A percentile compares a stretch with the other conserved stretches of the same genome.
These are phyloP conservation scores for Pelargonium myrrhifolium DNA, from an alignment of 441 rosid genomes.

Conservation along the genomic window DNA sequence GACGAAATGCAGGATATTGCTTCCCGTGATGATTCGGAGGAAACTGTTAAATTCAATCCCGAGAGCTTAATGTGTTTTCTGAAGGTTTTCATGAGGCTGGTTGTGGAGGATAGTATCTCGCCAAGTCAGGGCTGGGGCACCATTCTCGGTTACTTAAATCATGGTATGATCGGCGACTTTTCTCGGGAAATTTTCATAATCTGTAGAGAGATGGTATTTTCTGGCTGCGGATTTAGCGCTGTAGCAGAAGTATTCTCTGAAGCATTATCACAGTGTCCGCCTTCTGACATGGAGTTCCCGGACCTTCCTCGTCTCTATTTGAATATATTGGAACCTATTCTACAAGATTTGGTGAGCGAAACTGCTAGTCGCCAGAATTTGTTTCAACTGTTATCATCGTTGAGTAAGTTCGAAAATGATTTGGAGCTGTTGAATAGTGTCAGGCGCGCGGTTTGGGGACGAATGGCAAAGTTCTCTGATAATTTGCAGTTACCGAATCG, in stretches of 20 bases:
- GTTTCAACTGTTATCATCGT: constrained; percentile 59
- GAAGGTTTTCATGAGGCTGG: constrained; percentile 60
- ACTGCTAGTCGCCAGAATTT: constrained; percentile 43
- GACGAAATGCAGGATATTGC: constrained; percentile 71
- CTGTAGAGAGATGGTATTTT: constrained; percentile 77
- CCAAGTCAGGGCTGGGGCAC: constrained; percentile 90
- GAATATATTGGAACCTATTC: constrained; percentile 57
- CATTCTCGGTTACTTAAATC: constrained; percentile 41
- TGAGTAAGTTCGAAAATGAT: constrained; percentile 75
- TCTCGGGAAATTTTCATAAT: constrained; percentile 42
- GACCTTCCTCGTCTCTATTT: constrained; percentile 58
- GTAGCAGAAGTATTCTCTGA: constrained; percentile 67
- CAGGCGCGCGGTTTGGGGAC: constrained; percentile 73
- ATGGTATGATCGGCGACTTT: constrained; percentile 49
- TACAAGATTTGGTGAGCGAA: constrained; percentile 50
- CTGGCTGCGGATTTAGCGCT: constrained; percentile 79
- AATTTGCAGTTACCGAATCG: constrained; percentile 70
- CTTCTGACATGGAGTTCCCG: constrained; percentile 25
- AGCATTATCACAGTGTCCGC: constrained; percentile 33
- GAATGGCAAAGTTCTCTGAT: constrained; percentile 61
- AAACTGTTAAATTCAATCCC: constrained; percentile 39
- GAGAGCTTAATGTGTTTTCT: constrained; percentile 56
- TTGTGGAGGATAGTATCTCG: constrained; percentile 80
- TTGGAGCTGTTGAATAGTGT: constrained; percentile 59
- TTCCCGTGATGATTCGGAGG: constrained; percentile 29